Percentiles rank a stretch among this genome's conserved stretches.
Conservation (phyloP, 495 filamentous ascomycete species). For the Massariosphaeria phaeospora region DNA sequence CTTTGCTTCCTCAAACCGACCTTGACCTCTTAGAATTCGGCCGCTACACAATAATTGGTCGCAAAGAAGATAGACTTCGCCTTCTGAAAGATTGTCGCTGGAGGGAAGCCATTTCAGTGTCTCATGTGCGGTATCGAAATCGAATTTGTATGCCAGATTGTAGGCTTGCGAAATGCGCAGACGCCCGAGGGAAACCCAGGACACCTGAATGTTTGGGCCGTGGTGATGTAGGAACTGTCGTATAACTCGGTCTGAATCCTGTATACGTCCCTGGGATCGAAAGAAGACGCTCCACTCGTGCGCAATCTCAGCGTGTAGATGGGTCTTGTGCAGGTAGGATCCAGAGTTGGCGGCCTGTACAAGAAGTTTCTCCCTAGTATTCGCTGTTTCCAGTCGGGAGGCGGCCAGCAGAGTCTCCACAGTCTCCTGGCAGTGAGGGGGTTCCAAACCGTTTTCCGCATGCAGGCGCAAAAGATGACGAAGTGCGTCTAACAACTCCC, state of each 20-base stretch:
- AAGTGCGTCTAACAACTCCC: conserved; percentile 6
- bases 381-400: conserved; percentile 6
- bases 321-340: conserved; percentile 4
- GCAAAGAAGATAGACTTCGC: conserved; percentile 7
- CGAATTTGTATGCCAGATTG: conserved; percentile 1
- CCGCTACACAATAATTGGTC: conserved; percentile 6
- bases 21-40: conserved; percentile 10
- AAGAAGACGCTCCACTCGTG: conserved; percentile 2
- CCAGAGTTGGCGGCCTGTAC: conserved; percentile 1
- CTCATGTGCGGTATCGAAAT: conserved; percentile 2
- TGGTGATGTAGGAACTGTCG: conserved; percentile 3
- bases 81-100: conserved; percentile 6
- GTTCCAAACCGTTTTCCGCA: conserved; percentile 4
- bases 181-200: conserved; percentile 2
- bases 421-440: conserved; percentile 1
- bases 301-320: conserved; percentile 8
- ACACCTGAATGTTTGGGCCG: conserved; percentile 4
- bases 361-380: conserved; percentile 8
- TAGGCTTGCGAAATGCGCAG: conserved; percentile 6
- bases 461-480: conserved; percentile 6
- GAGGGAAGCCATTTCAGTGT: not conserved
- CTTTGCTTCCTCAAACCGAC: conserved; percentile 8
- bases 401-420: conserved; percentile 5
- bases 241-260: conserved; percentile 1
- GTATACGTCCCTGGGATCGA: conserved; percentile 1